A percentile compares a stretch with the other conserved stretches of the same genome.
These are phyloP conservation scores for Pseudogymnoascus sp. DNA, from an alignment of 2,329 filamentous ascomycete species.

Conservation along the genomic window DNA sequence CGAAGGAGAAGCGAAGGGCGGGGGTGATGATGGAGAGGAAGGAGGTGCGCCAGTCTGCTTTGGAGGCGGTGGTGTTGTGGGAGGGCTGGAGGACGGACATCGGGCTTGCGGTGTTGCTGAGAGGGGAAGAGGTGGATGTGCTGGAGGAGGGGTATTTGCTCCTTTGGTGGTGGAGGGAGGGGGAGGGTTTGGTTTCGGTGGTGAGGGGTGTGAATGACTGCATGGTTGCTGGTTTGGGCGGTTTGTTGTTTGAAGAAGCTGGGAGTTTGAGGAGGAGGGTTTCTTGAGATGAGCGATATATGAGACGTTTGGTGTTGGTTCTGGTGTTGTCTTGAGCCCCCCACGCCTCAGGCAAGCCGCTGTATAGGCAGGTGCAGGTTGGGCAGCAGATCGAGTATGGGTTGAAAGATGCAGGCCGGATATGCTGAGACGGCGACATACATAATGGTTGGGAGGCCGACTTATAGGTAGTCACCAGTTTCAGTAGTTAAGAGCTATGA, in stretches of 20 bases:
- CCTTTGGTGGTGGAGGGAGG: slow-evolving; percentile 1
- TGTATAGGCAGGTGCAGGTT: slow-evolving; percentile 1
- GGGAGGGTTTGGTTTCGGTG: background rate
- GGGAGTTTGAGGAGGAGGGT: background rate
- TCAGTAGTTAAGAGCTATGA: background rate
- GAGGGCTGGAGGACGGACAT: background rate
- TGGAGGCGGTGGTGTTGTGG: background rate
- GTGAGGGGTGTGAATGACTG: background rate
- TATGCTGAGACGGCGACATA: background rate
- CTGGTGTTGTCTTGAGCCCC: background rate
- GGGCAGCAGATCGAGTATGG: background rate
- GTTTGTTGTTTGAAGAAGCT: background rate
- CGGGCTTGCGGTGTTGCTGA: background rate
- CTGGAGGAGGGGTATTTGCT: background rate
- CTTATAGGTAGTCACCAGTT: background rate
- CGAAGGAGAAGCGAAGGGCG: background rate
- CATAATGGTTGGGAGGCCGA: background rate
- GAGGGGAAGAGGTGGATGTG: background rate
- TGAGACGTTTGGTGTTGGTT: background rate
- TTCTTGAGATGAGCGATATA: background rate
- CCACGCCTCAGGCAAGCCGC: background rate
- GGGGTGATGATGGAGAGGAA: background rate
- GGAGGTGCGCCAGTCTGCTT: background rate
- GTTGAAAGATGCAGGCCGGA: background rate
- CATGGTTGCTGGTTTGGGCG: background rate